Base-by-base conservation (phyloP, 768 basidiomycete genomes). In the Naganishia kalamii region DNA sequence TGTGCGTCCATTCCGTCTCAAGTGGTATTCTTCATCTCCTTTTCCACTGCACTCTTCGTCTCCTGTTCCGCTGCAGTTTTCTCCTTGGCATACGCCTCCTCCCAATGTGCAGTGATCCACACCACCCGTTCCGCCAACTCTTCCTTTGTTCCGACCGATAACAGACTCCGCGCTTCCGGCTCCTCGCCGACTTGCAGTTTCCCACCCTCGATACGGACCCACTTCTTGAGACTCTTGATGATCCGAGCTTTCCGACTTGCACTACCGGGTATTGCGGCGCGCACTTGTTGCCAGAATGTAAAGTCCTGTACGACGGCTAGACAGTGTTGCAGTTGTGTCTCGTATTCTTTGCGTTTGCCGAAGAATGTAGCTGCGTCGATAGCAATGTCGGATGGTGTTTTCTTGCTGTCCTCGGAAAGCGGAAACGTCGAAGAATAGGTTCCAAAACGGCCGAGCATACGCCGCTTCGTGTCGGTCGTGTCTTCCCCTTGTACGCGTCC, bases 41-140 rank as follows among this genome's bases (percentile, higher is more conserved):
- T 4, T 5, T n/a, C n/a, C n/a, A n/a, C n/a, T n/a, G n/a, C n/a
- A n/a, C n/a, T n/a, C n/a, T n/a, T n/a, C n/a, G n/a, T n/a, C n/a
- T n/a, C 37, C 54, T 27, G 33, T 17, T 25, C 37, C 13, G 33
- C 23, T 2, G 13, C 15, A 3, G 33, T 6, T 35, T 57, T 57
- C 35, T 57, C 54, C 54, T 57, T 57, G 4, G 23, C 37, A 41
- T 57, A 57, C 8, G 40, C 35, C 37, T 57, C 37, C 17, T 57
- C 37, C 37, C 21, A 27, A 23, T 57, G 54, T 40, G 5, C 35
- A 19, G 23, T 57, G 10, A 57, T 57, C 54, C 37, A 35, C 17
- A 40, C 35, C 29, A 52, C 6, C 29, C 27, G 54, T 23, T 27
- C 19, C 11, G 11, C 12, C 51, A 13, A 19, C 51, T 37, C 51